Base-by-base conservation (phyloP, 208 protist species). In the Leishmania amazonensis region DNA sequence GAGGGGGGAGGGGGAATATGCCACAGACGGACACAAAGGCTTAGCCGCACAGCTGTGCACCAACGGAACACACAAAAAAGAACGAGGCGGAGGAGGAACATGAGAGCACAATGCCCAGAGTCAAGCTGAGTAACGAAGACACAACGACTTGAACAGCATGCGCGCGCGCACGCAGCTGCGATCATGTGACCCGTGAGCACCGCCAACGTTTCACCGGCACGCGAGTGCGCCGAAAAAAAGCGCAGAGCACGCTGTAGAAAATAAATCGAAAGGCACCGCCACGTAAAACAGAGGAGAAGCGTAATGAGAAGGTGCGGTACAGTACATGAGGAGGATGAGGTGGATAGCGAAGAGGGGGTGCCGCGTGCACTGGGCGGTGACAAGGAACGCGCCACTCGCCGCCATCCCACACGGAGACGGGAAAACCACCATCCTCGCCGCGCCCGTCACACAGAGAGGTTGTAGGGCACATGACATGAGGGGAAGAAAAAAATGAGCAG, bases 241-340 rank as follows among this genome's bases (percentile, higher is more conserved):
- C 40, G 53, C 1, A 70, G 54, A 76, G 35, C 51, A 13, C 19
- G 40, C 75, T 47, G 57, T 9, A 11, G 54, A 24, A 76, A 70
- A 42, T 67, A 78, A 76, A 78, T 54, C 71, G 75, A 85, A 67
- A 72, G 40, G 51, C 24, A 49, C 31, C 67, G 21, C n/a, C 45
- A 75, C 51, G 5, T 1, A 70, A 21, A 11, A 72, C 47, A 49
- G 79, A 72, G 53, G 53, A 42, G 31, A 47, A 57, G 31, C 62
- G n/a, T 15, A 31, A 40, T 67, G n/a, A 19, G 62, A 67, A 17
- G 57, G 28, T 62, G 13, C 13, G 57, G 9, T 9, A 31, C 28
- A 17, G 62, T 8, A 7, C 53, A 79, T 58, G 31, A 28, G 8
- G 21, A 15, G 7, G 6, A 62, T 60, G 13, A 35, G n/a, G 17